A percentile compares a stretch with the other conserved stretches of the same genome.
Evolutionary conservation across 2,329 filamentous ascomycete genomes (phyloP).

Genomic region (Fusarium sp.): DNA sequence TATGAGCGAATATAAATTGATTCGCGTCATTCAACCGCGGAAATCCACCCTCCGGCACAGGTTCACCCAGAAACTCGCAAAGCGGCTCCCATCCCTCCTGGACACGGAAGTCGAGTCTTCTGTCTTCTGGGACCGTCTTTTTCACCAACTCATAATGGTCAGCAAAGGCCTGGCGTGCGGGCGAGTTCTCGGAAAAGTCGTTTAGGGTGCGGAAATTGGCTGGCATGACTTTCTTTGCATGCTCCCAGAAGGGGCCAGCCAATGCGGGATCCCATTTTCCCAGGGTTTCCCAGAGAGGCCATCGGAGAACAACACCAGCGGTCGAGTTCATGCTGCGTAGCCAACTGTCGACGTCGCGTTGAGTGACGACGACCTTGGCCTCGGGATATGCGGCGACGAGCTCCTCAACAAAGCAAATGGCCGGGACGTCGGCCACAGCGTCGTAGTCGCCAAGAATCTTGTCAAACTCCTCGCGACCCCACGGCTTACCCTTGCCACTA

Average conservation of each 20-base stretch:
- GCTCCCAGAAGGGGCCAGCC: constrained; percentile 33
- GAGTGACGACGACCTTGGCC: constrained; percentile 30
- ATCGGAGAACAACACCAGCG: constrained; percentile 19
- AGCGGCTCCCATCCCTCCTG: constrained; percentile 36
- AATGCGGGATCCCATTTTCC: constrained; percentile 17
- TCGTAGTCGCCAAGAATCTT: constrained; percentile 34
- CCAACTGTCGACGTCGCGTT: constrained; percentile 32
- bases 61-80: constrained; percentile 24
- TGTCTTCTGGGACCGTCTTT: constrained; percentile 1
- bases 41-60: constrained; percentile 16
- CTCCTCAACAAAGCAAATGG: constrained; percentile 36
- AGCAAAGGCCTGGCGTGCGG: constrained; percentile 19
- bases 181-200: constrained; percentile 26
- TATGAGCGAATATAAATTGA: constrained; percentile 30
- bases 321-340: constrained; percentile 34
- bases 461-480: constrained; percentile 37
- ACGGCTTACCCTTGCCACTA: constrained; percentile 25
- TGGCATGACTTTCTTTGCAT: constrained; percentile 30
- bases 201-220: constrained; percentile 18
- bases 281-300: constrained; percentile 39
- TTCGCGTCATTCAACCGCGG: constrained; percentile 29
- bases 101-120: constrained; percentile 19
- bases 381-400: constrained; percentile 39
- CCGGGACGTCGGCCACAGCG: constrained; percentile 26
- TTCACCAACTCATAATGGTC: constrained; percentile 24